Evolutionary conservation across 495 filamentous ascomycete genomes (phyloP).

Genomic region (Xeromyces bisporus): DNA sequence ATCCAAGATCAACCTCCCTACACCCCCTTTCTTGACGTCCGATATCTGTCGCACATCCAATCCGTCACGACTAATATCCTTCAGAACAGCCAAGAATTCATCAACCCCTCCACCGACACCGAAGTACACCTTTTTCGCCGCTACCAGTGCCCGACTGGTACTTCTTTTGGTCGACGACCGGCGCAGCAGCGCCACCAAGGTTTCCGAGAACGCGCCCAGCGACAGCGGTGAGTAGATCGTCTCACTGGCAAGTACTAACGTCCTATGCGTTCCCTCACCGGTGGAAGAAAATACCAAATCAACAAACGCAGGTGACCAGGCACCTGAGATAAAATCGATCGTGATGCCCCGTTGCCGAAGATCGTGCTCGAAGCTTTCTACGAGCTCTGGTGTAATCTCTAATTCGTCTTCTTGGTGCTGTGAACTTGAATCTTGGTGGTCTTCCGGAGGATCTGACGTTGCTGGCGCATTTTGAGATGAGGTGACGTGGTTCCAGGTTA

Average conservation of each 20-base stretch:
- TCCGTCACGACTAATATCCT: conserved; percentile 35
- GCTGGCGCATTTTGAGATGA: conserved; percentile 6
- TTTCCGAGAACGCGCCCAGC: conserved; percentile 54
- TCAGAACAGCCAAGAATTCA: conserved; percentile 57
- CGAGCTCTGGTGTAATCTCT: conserved; percentile 49
- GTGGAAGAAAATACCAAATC: conserved; percentile 28
- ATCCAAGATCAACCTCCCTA: conserved; percentile 31
- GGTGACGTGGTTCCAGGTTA: conserved; percentile 47
- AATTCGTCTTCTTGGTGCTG: conserved; percentile 42
- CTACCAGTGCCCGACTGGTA: conserved; percentile 52
- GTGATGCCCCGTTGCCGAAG: conserved; percentile 39
- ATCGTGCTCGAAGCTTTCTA: conserved; percentile 41
- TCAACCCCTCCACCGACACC: conserved; percentile 88
- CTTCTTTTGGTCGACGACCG: conserved; percentile 25
- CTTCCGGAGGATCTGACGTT: conserved; percentile 1
- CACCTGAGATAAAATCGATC: conserved; percentile 64
- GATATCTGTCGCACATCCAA: conserved; percentile 44
- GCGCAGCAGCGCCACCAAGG: conserved; percentile 46
- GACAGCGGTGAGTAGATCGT: conserved; percentile 85
- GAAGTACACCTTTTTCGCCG: conserved; percentile 89
- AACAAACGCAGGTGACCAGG: conserved; percentile 59
- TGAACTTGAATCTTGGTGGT: no score
- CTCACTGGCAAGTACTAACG: conserved; percentile 67
- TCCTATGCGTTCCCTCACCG: conserved; percentile 6
- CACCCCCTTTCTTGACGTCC: conserved; percentile 35